Base-by-base conservation (phyloP, 441 rosid species). In the Syzygium syzygioides region DNA sequence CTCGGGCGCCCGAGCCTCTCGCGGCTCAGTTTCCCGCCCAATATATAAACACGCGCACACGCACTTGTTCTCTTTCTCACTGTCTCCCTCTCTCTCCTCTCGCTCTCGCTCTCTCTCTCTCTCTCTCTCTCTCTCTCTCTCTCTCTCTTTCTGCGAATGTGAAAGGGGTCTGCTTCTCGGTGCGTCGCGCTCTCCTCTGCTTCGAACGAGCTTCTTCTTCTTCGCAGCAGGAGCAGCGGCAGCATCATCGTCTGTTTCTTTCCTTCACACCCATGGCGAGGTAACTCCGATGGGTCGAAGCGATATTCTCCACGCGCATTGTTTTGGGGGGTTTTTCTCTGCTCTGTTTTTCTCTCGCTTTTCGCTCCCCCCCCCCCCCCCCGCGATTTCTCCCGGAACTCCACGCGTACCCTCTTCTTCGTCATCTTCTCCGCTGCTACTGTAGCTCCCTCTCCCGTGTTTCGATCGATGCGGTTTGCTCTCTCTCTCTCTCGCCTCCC, bases 11-110 rank as follows among this genome's bases (percentile, higher is more conserved):
- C 91, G 86, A 87, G 83, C 92, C 92, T 85, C 88, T 86, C 85
- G 9, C 13, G 59, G 88, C 91, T 7, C 13, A 71, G 71, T 93
- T 94, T 94, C 98, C 96, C 96, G 95, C 98, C 94, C 92, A 28
- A 12, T 5, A 76, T 76, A 41, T 37, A 41, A 23, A 37, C 83
- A 52, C n/a, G 10, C 90, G 88, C 88, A 68, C 30, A 87, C 79
- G 10, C 54, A 28, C 84, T 0, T n/a, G 0, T 34, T 55, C 88
- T 86, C 88, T 85, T 20, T 54, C 62, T 28, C 56, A 45, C 59
- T 86, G 86, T 66, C 54, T 87, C 52, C 48, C 55, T 87, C 66
- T 60, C 20, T 17, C 60, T 30, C 68, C 56, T 76, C 34, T 60
- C 54, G 84, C 88, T 86, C 88, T 94, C 48, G 48, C 59, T 86